These are phyloP conservation scores for Plasmopara muralis DNA, from an alignment of 352 stramenopile species.

Conservation along the genomic window DNA sequence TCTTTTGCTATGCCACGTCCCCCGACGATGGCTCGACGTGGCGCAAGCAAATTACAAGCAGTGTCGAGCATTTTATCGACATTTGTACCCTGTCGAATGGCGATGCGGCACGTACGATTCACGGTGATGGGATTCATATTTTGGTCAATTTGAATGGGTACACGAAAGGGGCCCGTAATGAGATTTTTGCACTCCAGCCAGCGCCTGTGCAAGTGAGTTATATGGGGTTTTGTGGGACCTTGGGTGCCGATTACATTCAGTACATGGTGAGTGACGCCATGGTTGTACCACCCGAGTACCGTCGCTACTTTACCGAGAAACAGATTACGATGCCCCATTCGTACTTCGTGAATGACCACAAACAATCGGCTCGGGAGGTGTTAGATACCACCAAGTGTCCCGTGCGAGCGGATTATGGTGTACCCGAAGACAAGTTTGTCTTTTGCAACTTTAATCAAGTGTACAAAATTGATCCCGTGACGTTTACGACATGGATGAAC, in stretches of 20 bases:
- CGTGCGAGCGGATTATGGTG: conserved; percentile 79
- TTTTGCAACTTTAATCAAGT: conserved; percentile 95
- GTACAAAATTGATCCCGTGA: conserved; percentile 92
- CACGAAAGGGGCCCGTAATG: conserved; percentile 87
- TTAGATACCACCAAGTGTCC: conserved; percentile 72
- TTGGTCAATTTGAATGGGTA: conserved; percentile 93
- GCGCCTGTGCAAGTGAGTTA: conserved; percentile 87
- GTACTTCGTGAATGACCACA: conserved; percentile 93
- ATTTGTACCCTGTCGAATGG: conserved; percentile 55
- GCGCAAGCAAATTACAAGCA: conserved; percentile 71
- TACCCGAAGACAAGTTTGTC: conserved; percentile 90
- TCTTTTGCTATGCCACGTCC: conserved; percentile 87
- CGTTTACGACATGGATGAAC: conserved; percentile 90
- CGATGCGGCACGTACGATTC: conserved; percentile 76
- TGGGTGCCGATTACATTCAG: conserved; percentile 89
- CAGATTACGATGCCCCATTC: conserved; percentile 89
- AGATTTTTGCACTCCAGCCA: conserved; percentile 90
- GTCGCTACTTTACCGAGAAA: conserved; percentile 82
- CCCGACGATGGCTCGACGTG: conserved; percentile 74
- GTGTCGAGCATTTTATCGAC: conserved; percentile 87
- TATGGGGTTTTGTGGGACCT: conserved; percentile 87
- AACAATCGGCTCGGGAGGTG: conserved; percentile 75
- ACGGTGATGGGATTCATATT: conserved; percentile 83
- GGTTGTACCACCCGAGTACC: conserved; percentile 60
- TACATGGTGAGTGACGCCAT: conserved; percentile 88